Base-by-base conservation (phyloP, 179 eudicot species). In the Silene vulgaris region DNA sequence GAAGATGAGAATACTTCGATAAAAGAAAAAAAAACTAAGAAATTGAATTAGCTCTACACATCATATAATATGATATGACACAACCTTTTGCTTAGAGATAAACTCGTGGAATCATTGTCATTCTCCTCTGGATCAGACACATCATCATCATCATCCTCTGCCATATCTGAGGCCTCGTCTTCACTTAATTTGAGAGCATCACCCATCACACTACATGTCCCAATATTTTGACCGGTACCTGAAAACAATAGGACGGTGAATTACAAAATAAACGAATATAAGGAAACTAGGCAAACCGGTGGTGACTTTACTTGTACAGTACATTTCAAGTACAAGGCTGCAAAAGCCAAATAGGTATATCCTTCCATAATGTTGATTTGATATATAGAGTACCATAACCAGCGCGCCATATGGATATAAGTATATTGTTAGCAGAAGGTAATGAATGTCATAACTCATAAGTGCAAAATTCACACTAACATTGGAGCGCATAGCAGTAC, bases 141-240 rank as follows among this genome's bases (percentile, higher is more conserved):
- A 50, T 73, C 77, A 70, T 48, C 74, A 50, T 74, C 79, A 12
- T 74, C 78, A 23, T 23, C 26, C 40, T 30, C 3, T 23, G 45
- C 80, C 12, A 48, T 64, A 75, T 74, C 84, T 70, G 79, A 80
- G 60, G 17, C 78, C 20, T 85, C 85, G 57, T 79, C 78, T 68
- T 81, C 77, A 64, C 78, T 72, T 19, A 71, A 75, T 20, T 50
- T 54, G 6, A 37, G 9, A 29, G 63, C 69, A 59, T 71, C 74
- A 20, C 13, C 76, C 29, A 71, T 35, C 75, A 17, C 57, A 63
- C 67, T 50, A 43, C 16, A 26, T 74, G 11, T 57, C 26, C 26
- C 26, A 23, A 23, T 23, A 23, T 23, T 23, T 23, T 23, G 26
- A 71, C 35, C 17, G 21, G 6, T 16, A 40, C 79, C 84, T 82